A percentile compares a stretch with the other conserved stretches of the same genome.
Conservation (phyloP, 371 early-diverging fungal species). For the Mucor piriformis region DNA sequence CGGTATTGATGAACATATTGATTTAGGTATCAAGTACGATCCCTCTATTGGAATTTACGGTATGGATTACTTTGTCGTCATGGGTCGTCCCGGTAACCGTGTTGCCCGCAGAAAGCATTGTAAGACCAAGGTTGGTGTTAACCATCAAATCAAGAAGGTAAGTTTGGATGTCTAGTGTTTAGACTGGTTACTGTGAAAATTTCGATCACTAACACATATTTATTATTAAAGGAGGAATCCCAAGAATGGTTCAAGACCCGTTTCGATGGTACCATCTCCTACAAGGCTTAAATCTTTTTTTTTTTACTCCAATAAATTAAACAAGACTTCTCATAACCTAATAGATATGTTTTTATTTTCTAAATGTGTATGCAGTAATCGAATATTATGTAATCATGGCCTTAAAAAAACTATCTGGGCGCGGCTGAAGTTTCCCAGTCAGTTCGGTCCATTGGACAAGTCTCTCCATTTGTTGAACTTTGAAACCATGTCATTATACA, state of each 20-base stretch:
- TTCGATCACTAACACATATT: neutral
- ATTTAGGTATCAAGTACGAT: conserved; percentile 99
- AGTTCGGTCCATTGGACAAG: conserved; percentile 85
- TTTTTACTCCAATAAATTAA: neutral
- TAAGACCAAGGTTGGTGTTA: conserved; percentile 85
- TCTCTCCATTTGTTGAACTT: conserved; percentile 65
- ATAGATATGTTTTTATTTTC: too few relatives aligned
- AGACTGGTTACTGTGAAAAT: neutral
- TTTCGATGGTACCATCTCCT: conserved; percentile 87
- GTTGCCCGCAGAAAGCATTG: conserved; percentile 96
- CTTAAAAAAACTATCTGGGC: neutral
- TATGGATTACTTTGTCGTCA: conserved; percentile 98
- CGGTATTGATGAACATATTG: conserved; percentile 99
- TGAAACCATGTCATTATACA: conserved; percentile 83
- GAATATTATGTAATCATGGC: too few relatives aligned
- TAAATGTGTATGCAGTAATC: too few relatives aligned
- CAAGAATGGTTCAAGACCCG: conserved; percentile 88
- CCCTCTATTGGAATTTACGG: conserved; percentile 98
- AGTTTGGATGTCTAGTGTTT: neutral
- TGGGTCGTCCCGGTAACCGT: conserved; percentile 98
- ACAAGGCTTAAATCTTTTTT: conserved; percentile 55
- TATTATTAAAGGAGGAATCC: conserved; percentile 68
- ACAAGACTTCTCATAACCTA: neutral
- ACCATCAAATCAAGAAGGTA: conserved; percentile 91
- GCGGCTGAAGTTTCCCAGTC: conserved; percentile 65